phyloP scores from a whole-genome alignment of 2,329 filamentous ascomycete species.

The Sclerotinia sclerotiorum region DNA sequence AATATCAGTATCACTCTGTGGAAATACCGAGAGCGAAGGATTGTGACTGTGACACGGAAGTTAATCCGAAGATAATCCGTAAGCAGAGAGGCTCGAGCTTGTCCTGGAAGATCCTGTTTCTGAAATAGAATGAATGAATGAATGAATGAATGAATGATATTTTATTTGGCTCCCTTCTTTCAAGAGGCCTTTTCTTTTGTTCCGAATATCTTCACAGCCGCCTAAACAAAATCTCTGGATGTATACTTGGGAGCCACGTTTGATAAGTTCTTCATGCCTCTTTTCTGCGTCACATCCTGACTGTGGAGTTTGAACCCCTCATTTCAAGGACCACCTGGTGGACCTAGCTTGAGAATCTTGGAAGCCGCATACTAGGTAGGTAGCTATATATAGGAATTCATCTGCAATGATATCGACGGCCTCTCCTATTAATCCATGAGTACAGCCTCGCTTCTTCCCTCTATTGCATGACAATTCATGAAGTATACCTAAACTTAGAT shows the following conservation, averaged over 20 bases:
- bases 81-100: neutral
- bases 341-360: neutral
- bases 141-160: no score
- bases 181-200: no score
- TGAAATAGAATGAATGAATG: no score
- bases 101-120: neutral
- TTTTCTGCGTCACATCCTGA: neutral
- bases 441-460: neutral
- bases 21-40: neutral
- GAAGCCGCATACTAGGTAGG: neutral
- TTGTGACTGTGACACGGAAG: neutral
- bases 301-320: neutral
- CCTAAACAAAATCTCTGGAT: neutral
- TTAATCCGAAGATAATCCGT: slow-evolving; percentile 1
- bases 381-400: no score
- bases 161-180: neutral
- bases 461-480: neutral
- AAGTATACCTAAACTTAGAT: neutral
- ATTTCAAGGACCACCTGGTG: no score
- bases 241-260: neutral
- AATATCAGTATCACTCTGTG: neutral
- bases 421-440: neutral
- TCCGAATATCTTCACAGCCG: neutral
- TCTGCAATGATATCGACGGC: neutral
- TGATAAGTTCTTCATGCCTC: neutral